phyloP scores from a whole-genome alignment of 208 protist genomes.

The Leishmania lainsoni region DNA sequence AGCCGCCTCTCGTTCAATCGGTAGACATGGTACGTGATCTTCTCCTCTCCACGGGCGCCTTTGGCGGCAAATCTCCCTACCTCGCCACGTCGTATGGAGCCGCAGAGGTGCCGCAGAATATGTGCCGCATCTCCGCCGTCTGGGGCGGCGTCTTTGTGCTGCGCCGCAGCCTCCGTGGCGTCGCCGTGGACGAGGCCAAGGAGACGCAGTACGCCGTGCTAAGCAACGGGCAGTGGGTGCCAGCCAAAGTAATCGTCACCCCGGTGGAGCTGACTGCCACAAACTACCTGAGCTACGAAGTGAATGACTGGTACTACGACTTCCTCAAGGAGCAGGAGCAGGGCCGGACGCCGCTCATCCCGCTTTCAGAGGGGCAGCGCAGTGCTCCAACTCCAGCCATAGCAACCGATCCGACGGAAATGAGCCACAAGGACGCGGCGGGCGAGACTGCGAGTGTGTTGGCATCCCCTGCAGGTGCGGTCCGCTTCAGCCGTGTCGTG shows the following conservation, averaged over 20 bases:
- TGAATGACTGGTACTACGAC: constrained; percentile 39
- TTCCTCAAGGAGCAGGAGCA: constrained; percentile 32
- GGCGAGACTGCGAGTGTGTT: background rate
- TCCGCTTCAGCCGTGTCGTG: constrained; percentile 57
- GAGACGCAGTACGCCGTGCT: constrained; percentile 60
- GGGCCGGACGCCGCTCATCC: constrained; percentile 26
- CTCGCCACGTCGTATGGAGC: constrained; percentile 80
- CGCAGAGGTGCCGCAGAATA: constrained; percentile 82
- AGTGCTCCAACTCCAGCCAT: background rate
- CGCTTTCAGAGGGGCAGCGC: background rate
- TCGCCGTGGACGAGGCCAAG: constrained; percentile 38
- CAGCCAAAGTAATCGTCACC: constrained; percentile 55
- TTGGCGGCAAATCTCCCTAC: constrained; percentile 72
- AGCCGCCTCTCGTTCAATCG: constrained; percentile 31
- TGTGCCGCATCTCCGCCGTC: constrained; percentile 88
- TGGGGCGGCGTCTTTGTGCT: constrained; percentile 85
- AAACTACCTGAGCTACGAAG: constrained; percentile 17
- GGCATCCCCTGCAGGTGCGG: constrained; percentile 1
- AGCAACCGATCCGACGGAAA: no score
- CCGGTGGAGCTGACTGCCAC: constrained; percentile 38
- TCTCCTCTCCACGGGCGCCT: constrained; percentile 81
- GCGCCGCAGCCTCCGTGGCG: constrained; percentile 51
- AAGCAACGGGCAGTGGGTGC: constrained; percentile 82
- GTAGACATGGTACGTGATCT: constrained; percentile 62
- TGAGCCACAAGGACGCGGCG: background rate